These are phyloP conservation scores for Diplodia sapinea DNA, from an alignment of 2,329 filamentous ascomycete genomes.

Conservation along the genomic window DNA sequence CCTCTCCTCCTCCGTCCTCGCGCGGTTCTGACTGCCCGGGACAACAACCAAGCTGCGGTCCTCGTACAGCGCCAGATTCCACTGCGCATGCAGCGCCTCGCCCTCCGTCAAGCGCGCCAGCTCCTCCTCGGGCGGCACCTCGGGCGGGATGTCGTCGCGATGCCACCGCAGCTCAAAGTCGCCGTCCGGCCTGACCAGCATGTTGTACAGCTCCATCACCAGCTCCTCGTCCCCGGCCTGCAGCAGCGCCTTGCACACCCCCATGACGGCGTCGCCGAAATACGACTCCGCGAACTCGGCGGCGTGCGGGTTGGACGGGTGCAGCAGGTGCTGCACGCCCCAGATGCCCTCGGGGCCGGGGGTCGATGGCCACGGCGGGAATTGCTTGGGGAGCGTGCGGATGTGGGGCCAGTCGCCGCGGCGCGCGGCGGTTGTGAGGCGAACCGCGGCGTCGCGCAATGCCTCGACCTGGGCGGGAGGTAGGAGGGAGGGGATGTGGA, in stretches of 20 bases:
- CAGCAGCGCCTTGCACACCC: slow-evolving; percentile 59
- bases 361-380: slow-evolving; percentile 78
- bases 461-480: slow-evolving; percentile 59
- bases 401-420: slow-evolving; percentile 79
- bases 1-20: slow-evolving; percentile 73
- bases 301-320: slow-evolving; percentile 70
- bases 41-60: slow-evolving; percentile 76
- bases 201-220: slow-evolving; percentile 87
- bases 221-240: slow-evolving; percentile 61
- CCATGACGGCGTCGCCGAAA: slow-evolving; percentile 63
- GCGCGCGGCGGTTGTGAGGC: slow-evolving; percentile 67
- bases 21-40: slow-evolving; percentile 74
- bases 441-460: slow-evolving; percentile 65
- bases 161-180: slow-evolving; percentile 85
- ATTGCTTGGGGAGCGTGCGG: slow-evolving; percentile 86
- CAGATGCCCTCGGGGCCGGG: slow-evolving; percentile 72
- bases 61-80: slow-evolving; percentile 81
- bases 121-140: slow-evolving; percentile 71
- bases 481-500: slow-evolving; percentile 71
- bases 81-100: slow-evolving; percentile 77
- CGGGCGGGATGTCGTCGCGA: slow-evolving; percentile 77
- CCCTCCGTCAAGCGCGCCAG: slow-evolving; percentile 61
- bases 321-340: slow-evolving; percentile 86
- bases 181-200: slow-evolving; percentile 73
- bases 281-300: slow-evolving; percentile 69